Evolutionary conservation across 768 basidiomycete species (phyloP).

Genomic region (Lactarius evosmus): DNA sequence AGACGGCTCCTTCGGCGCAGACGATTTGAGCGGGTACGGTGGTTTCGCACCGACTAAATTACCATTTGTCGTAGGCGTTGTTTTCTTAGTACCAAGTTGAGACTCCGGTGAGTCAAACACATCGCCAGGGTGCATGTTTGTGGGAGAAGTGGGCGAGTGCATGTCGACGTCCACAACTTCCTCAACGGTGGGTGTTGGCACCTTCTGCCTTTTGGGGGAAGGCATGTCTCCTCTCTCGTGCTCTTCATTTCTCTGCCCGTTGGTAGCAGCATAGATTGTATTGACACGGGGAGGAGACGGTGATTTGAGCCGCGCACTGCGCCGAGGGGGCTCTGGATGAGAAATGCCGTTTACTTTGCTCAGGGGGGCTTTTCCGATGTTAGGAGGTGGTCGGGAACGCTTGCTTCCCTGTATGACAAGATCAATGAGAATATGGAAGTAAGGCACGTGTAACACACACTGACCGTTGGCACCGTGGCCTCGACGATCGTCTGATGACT

Average conservation of each 20-base stretch:
- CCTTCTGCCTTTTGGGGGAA: conserved; percentile 46
- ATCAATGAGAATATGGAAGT: conserved; percentile 9
- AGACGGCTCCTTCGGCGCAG: conserved; percentile 71
- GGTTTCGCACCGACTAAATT: conserved; percentile 30
- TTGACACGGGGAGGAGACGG: conserved; percentile 24
- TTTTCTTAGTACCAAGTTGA: conserved; percentile 26
- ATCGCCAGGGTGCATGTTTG: conserved; percentile 37
- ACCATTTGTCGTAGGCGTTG: conserved; percentile 26
- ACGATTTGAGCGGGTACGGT: conserved; percentile 43
- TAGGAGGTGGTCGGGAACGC: conserved; percentile 67
- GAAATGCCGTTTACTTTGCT: conserved; percentile 22
- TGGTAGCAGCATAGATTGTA: conserved; percentile 9
- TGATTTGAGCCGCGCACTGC: conserved; percentile 30
- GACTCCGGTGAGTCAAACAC: conserved; percentile 41
- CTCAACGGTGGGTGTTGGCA: conserved; percentile 28
- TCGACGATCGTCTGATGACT: conserved; percentile 72
- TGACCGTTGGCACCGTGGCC: conserved; percentile 60
- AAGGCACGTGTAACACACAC: conserved; percentile 46
- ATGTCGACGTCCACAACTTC: conserved; percentile 39
- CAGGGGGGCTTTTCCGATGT: conserved; percentile 42
- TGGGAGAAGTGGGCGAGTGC: conserved; percentile 29
- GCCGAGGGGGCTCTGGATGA: conserved; percentile 27
- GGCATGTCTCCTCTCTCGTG: conserved; percentile 41
- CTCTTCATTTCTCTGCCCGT: conserved; percentile 33
- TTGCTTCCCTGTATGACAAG: conserved; percentile 59